Percentiles rank a stretch among this genome's conserved stretches.
Evolutionary conservation across 73 alveolate species (phyloP).

Genomic region (Blepharisma stoltei): DNA sequence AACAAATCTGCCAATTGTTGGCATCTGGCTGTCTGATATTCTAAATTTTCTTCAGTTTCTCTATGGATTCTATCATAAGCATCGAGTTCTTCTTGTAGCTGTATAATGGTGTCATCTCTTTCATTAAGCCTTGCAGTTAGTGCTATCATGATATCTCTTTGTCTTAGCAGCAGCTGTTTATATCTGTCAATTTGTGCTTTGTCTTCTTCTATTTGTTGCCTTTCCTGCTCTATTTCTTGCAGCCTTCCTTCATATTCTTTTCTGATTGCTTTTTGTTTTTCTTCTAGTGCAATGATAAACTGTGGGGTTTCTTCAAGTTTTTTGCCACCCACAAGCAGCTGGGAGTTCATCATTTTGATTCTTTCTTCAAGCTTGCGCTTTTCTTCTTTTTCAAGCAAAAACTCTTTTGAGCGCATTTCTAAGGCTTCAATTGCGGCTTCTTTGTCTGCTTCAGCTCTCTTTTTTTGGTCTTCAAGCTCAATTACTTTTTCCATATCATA

Average conservation of each 20-base stretch:
- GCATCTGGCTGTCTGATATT: conserved; percentile 41
- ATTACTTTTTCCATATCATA: conserved; percentile 70
- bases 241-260: conserved; percentile 84
- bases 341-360: conserved; percentile 69
- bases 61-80: conserved; percentile 78
- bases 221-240: conserved; percentile 80
- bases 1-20: conserved; percentile 49
- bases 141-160: conserved; percentile 99
- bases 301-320: conserved; percentile 88
- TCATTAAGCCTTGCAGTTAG: conserved; percentile 96
- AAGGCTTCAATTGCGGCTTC: conserved; percentile 86
- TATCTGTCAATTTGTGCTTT: conserved; percentile 94
- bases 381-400: conserved; percentile 83
- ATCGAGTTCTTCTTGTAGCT: conserved; percentile 89
- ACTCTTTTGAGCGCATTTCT: conserved; percentile 78
- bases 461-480: conserved; percentile 70
- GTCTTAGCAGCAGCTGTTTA: conserved; percentile 93
- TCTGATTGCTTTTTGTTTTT: conserved; percentile 73
- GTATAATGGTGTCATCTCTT: conserved; percentile 96
- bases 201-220: conserved; percentile 73
- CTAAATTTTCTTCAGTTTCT: conserved; percentile 67
- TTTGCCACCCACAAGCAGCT: conserved; percentile 70
- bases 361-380: conserved; percentile 81
- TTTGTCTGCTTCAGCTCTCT: conserved; percentile 85
- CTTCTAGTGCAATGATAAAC: conserved; percentile 87